Evolutionary conservation across 2,329 filamentous ascomycete species (phyloP).

Genomic region (Claviceps maximensis): DNA sequence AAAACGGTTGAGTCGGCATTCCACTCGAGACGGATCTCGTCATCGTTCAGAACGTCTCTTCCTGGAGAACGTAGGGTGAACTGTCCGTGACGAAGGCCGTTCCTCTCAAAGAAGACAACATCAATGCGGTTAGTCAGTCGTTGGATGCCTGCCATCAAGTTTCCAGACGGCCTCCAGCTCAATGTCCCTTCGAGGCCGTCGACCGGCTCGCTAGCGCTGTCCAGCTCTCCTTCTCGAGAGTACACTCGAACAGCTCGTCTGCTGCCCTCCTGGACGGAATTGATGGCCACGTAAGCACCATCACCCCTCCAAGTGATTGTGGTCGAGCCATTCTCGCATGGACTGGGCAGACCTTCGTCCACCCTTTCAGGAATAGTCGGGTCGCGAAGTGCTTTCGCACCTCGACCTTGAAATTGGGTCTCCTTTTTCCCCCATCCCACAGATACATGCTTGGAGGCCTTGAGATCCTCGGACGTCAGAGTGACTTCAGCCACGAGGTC

Average conservation of each 20-base stretch:
- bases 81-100: constrained; percentile 91
- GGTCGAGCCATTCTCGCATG: constrained; percentile 56
- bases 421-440: constrained; percentile 98
- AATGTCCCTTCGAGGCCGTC: constrained; percentile 77
- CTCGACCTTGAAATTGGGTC: constrained; percentile 90
- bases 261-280: constrained; percentile 53
- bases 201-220: constrained; percentile 89
- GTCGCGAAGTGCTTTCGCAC: constrained; percentile 74
- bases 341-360: constrained; percentile 66
- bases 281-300: constrained; percentile 80
- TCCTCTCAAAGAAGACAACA: constrained; percentile 91
- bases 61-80: constrained; percentile 64
- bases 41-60: constrained; percentile 39
- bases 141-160: constrained; percentile 79
- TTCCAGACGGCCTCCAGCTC: constrained; percentile 85
- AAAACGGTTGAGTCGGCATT: constrained; percentile 86
- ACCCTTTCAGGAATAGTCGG: constrained; percentile 90
- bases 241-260: constrained; percentile 81
- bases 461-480: constrained; percentile 64
- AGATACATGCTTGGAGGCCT: constrained; percentile 83
- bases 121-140: constrained; percentile 55
- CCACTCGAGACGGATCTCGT: constrained; percentile 61
- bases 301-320: constrained; percentile 90
- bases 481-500: constrained; percentile 67
- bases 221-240: constrained; percentile 76